Percentiles rank a stretch among this genome's conserved stretches.
phyloP scores from a whole-genome alignment of 495 filamentous ascomycete species.

The Neurospora sp. region DNA sequence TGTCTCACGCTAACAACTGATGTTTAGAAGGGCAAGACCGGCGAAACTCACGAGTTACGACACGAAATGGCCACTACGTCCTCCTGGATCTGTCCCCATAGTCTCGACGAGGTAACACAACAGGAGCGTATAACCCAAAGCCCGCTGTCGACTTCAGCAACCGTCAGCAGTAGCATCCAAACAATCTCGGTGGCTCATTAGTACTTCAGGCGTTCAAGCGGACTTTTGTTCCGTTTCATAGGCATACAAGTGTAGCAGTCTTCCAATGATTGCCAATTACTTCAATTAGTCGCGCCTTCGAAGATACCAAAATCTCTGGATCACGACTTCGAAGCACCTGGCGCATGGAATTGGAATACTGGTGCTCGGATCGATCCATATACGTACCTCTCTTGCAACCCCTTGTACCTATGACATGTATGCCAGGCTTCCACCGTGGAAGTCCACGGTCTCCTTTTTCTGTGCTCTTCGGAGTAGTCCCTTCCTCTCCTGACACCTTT shows the following conservation, averaged over 20 bases:
- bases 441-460: too few relatives aligned
- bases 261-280: neutral
- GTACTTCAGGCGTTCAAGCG: neutral
- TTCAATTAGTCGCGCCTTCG: neutral
- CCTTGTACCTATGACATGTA: too few relatives aligned
- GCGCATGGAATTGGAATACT: too few relatives aligned
- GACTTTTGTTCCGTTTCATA: neutral
- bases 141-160: too few relatives aligned
- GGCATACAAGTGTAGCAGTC: neutral
- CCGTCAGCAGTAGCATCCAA: neutral
- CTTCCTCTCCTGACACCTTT: too few relatives aligned
- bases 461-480: too few relatives aligned
- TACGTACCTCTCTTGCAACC: too few relatives aligned
- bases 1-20: neutral
- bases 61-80: neutral
- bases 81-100: neutral
- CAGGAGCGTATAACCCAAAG: neutral
- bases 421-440: too few relatives aligned
- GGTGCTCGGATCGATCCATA: too few relatives aligned
- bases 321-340: too few relatives aligned
- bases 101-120: neutral
- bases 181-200: neutral
- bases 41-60: neutral
- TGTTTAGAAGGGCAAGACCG: neutral
- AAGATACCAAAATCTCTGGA: too few relatives aligned